Percentiles rank a stretch among this genome's conserved stretches.
Evolutionary conservation across 495 filamentous ascomycete species (phyloP).

Genomic region (Geoglossum glabrum): DNA sequence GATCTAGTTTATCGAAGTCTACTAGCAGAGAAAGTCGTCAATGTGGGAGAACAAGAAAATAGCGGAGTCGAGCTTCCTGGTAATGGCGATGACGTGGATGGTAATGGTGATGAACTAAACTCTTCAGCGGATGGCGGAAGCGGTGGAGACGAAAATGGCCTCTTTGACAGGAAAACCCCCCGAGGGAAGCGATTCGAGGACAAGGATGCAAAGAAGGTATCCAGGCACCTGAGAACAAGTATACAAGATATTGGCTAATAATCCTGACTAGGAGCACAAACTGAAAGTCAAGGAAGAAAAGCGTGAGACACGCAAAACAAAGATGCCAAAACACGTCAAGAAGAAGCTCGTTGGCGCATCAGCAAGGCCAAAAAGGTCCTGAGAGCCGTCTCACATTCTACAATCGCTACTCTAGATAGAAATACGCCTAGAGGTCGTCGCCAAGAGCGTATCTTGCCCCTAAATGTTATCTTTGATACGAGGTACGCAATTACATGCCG

Average conservation of each 20-base stretch:
- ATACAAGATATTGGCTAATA: background rate
- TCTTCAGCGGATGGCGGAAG: slow-evolving; percentile 2
- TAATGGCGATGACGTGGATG: slow-evolving; percentile 17
- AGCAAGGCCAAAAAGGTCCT: slow-evolving; percentile 24
- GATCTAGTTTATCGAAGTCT: slow-evolving; percentile 66
- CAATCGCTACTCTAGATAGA: background rate
- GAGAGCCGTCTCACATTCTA: background rate
- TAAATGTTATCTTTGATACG: background rate
- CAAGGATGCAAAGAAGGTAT: slow-evolving; percentile 65
- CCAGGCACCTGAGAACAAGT: background rate
- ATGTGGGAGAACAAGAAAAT: slow-evolving; percentile 25
- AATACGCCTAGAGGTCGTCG: background rate
- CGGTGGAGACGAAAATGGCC: slow-evolving; percentile 21
- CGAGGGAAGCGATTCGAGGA: slow-evolving; percentile 80
- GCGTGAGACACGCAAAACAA: slow-evolving; percentile 71
- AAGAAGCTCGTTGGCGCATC: slow-evolving; percentile 44
- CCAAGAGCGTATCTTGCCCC: background rate
- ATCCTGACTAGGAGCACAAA: slow-evolving; percentile 45
- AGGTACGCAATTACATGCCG: background rate
- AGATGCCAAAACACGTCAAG: slow-evolving; percentile 91
- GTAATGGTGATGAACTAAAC: slow-evolving; percentile 16
- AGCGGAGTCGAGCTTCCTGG: slow-evolving; percentile 14
- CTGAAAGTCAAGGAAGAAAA: slow-evolving; percentile 84
- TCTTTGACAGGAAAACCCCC: slow-evolving; percentile 44
- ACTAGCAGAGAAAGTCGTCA: slow-evolving; percentile 44